phyloP scores from a whole-genome alignment of 441 rosid species.

The Erodium trifolium region DNA sequence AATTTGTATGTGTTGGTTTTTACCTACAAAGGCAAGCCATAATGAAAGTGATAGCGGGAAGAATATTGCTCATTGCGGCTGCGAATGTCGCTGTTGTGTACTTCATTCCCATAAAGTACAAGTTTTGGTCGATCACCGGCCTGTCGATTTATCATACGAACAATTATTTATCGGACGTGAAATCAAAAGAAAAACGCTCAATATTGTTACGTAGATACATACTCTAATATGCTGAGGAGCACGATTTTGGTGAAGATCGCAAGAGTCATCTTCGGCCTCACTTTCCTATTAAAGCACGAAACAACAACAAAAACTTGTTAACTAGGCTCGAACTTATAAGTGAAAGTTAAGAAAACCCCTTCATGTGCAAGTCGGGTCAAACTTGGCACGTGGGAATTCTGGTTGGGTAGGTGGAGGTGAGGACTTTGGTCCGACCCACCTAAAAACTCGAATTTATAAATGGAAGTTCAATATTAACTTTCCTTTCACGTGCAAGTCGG shows the following conservation, averaged over 20 bases:
- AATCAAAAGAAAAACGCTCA: not conserved
- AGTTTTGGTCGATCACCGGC: conserved; percentile 87
- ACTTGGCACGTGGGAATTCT: too few species aligned
- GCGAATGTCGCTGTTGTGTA: conserved; percentile 84
- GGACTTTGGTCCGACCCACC: too few species aligned
- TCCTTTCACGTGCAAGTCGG: too few species aligned
- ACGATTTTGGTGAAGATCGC: conserved; percentile 53
- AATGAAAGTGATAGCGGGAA: conserved; percentile 80
- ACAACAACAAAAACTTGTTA: too few species aligned
- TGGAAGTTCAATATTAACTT: too few species aligned
- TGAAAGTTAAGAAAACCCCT: too few species aligned
- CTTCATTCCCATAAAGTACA: conserved; percentile 76
- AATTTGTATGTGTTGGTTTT: not conserved
- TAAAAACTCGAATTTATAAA: too few species aligned
- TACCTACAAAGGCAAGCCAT: conserved; percentile 66
- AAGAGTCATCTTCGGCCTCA: conserved; percentile 69
- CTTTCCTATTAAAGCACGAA: conserved; percentile 41
- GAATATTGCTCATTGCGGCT: conserved; percentile 66
- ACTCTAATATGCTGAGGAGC: conserved; percentile 75
- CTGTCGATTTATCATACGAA: conserved; percentile 22
- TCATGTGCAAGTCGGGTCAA: too few species aligned
- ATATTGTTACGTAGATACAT: conserved; percentile 17
- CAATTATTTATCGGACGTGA: not conserved
- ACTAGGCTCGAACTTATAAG: too few species aligned
- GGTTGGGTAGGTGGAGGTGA: too few species aligned